A percentile compares a stretch with the other conserved stretches of the same genome.
Evolutionary conservation across 2,329 filamentous ascomycete species (phyloP).

Genomic region (Talaromyces sp.): DNA sequence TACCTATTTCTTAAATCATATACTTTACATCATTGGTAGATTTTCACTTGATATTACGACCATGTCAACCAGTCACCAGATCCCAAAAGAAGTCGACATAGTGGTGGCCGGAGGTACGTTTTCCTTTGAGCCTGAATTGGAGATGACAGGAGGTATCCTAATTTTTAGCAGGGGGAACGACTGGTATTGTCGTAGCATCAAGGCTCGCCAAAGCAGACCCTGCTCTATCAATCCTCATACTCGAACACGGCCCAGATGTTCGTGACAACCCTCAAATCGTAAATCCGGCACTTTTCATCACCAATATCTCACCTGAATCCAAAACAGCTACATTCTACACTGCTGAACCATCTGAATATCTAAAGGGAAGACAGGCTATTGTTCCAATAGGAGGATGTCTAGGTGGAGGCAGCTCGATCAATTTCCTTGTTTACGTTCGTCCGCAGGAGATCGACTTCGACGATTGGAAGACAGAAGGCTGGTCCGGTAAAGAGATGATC

Average conservation of each 20-base stretch:
- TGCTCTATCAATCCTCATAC: constrained; percentile 1
- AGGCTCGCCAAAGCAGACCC: constrained; percentile 14
- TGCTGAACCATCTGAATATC: background rate
- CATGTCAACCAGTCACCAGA: background rate
- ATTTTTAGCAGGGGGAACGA: background rate
- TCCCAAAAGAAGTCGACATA: background rate
- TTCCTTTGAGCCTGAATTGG: background rate
- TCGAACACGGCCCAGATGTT: constrained; percentile 8
- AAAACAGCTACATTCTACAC: constrained; percentile 8
- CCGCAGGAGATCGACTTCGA: constrained; percentile 12
- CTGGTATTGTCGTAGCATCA: constrained; percentile 11
- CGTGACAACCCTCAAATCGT: background rate
- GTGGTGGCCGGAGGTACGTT: background rate
- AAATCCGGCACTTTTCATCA: background rate
- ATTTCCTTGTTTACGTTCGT: constrained; percentile 15
- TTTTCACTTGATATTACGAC: background rate
- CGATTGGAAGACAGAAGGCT: constrained; percentile 7
- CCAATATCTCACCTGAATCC: background rate
- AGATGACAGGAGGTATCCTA: background rate
- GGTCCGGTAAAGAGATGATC: constrained; percentile 14
- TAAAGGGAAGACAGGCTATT: background rate
- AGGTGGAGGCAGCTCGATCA: constrained; percentile 12
- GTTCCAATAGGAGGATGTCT: constrained; percentile 10
- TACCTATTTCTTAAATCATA: background rate
- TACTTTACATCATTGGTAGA: background rate